Conservation (phyloP, 257 asterid species). For the Coffea canephora region DNA sequence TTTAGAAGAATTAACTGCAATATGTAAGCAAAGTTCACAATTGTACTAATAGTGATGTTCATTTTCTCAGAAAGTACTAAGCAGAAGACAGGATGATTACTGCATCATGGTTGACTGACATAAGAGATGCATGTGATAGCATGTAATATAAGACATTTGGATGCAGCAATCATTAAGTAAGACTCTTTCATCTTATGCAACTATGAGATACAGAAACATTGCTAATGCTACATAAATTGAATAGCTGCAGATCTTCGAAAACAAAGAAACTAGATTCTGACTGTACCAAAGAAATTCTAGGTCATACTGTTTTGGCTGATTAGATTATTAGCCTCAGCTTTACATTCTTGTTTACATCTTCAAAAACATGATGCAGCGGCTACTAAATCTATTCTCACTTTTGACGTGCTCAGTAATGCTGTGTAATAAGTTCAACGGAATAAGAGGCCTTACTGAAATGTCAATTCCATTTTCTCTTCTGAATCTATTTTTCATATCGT, state of each 20-base stretch:
- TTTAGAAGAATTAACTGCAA: slow-evolving; percentile 51
- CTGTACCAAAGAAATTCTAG: neutral
- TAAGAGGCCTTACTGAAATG: neutral
- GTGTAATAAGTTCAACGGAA: neutral
- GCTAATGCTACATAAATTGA: neutral
- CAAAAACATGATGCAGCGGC: neutral
- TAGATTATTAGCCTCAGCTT: too few species aligned
- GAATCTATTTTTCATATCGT: neutral
- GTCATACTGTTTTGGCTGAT: neutral
- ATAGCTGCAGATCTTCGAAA: neutral
- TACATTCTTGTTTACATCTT: neutral
- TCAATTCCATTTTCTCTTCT: neutral
- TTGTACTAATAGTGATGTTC: neutral
- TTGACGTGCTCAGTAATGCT: neutral
- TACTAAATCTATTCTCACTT: neutral
- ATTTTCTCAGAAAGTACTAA: neutral
- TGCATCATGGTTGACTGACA: too few species aligned
- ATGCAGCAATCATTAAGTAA: neutral
- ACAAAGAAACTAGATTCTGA: neutral
- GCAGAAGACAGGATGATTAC: neutral
- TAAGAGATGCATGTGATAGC: neutral
- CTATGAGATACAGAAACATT: neutral
- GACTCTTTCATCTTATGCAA: neutral
- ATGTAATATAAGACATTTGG: neutral
- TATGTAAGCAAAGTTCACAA: neutral